Conservation (phyloP, 148 eudicot genomes). For the Bassia scoparia region DNA sequence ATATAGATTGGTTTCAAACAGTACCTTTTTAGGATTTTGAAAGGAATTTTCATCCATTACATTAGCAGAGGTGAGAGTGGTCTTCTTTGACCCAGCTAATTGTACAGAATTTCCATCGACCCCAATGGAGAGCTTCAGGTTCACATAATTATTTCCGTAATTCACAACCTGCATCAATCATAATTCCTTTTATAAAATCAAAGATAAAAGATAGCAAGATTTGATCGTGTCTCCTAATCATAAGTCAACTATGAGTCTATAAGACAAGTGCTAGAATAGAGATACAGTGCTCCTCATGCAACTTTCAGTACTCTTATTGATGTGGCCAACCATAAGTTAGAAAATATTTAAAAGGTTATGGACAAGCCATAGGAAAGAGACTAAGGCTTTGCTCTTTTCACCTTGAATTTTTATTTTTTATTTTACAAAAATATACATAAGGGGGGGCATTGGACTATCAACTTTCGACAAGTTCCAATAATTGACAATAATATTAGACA, state of each 20-base stretch:
- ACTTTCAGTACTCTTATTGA: neutral
- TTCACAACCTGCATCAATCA: slow-evolving; percentile 62
- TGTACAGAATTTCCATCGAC: slow-evolving; percentile 29
- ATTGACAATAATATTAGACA: too few species aligned
- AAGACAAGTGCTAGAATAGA: too few species aligned
- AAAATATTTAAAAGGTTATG: neutral
- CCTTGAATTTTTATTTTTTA: too few species aligned
- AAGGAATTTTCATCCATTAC: slow-evolving; percentile 88
- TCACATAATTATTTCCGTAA: slow-evolving; percentile 51
- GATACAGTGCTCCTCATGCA: too few species aligned
- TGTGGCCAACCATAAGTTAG: neutral
- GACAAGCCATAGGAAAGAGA: neutral
- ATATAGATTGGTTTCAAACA: neutral
- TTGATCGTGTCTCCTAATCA: neutral
- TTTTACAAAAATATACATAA: too few species aligned
- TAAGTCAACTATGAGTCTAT: neutral
- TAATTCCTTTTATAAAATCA: neutral
- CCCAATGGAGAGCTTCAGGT: slow-evolving; percentile 49
- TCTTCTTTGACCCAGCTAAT: slow-evolving; percentile 44
- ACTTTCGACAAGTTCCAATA: too few species aligned
- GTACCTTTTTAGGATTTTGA: slow-evolving; percentile 70
- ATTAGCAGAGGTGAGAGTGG: slow-evolving; percentile 57
- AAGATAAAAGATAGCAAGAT: neutral
- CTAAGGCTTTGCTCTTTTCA: too few species aligned
- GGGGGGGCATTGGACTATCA: too few species aligned